Evolutionary conservation across 345 rosid species (phyloP).

Genomic region (Adansonia digitata): DNA sequence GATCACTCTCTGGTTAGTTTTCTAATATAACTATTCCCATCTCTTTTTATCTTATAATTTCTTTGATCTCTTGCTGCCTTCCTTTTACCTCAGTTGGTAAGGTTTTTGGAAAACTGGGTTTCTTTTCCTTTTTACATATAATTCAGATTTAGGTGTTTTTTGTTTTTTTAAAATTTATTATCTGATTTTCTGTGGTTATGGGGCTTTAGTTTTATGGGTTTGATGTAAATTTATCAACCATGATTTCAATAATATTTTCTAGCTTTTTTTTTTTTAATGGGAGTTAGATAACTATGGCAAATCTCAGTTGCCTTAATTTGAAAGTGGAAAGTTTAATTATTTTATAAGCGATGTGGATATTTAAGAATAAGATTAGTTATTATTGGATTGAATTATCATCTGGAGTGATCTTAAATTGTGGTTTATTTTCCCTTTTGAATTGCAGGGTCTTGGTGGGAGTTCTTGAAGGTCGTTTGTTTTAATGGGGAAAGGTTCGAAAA

Average conservation of each 20-base stretch:
- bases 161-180: too few species aligned
- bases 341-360: not conserved
- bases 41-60: not conserved
- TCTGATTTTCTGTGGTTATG: not conserved
- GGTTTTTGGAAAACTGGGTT: constrained; percentile 3
- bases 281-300: too few species aligned
- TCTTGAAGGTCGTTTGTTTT: constrained; percentile 14
- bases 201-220: not conserved
- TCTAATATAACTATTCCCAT: too few species aligned
- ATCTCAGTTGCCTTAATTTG: not conserved
- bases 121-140: not conserved
- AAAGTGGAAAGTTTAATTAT: not conserved
- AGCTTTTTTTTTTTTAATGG: not conserved
- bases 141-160: not conserved
- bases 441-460: constrained; percentile 20
- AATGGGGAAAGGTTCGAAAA: constrained; percentile 85
- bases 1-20: not conserved
- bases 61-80: constrained; percentile 14
- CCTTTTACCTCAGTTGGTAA: not conserved
- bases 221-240: not conserved
- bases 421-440: constrained; percentile 5
- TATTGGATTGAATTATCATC: not conserved
- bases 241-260: not conserved
- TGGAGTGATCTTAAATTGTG: constrained; percentile 15
- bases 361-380: not conserved